These are phyloP conservation scores for Stephania yunnanensis DNA, from an alignment of 164 flowering plant species.

Conservation along the genomic window DNA sequence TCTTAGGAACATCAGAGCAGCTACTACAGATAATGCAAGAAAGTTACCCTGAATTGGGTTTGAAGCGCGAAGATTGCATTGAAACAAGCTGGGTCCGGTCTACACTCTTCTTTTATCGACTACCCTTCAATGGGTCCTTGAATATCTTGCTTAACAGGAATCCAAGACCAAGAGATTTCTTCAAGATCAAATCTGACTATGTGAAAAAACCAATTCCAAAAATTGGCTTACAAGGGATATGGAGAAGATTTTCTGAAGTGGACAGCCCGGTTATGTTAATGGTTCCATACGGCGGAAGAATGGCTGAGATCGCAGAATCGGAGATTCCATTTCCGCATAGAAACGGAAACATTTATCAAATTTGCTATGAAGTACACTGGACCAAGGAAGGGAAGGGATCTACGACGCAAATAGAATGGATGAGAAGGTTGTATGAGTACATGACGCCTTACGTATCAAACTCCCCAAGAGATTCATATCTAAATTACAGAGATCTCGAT, in stretches of 20 bases:
- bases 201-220: too few species aligned
- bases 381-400: slow-evolving; percentile 5
- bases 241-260: too few species aligned
- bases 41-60: slow-evolving; percentile 10
- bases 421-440: slow-evolving; percentile 15
- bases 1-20: not conserved
- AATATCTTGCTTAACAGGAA: too few species aligned
- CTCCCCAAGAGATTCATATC: slow-evolving; percentile 12
- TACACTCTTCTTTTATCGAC: too few species aligned
- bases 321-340: slow-evolving; percentile 24
- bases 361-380: slow-evolving; percentile 18
- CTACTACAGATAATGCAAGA: slow-evolving; percentile 2
- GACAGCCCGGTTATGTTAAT: too few species aligned
- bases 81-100: not conserved
- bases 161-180: too few species aligned
- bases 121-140: too few species aligned
- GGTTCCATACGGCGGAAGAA: too few species aligned
- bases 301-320: not conserved
- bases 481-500: slow-evolving; percentile 1
- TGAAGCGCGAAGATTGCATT: not conserved
- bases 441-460: slow-evolving; percentile 18
- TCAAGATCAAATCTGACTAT: too few species aligned
- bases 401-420: slow-evolving; percentile 13
- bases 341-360: slow-evolving; percentile 10
- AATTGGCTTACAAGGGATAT: too few species aligned